Evolutionary conservation across 768 basidiomycete genomes (phyloP), one percentile per base, ranked within the genome.

Genomic region (Leccinum broughii): DNA sequence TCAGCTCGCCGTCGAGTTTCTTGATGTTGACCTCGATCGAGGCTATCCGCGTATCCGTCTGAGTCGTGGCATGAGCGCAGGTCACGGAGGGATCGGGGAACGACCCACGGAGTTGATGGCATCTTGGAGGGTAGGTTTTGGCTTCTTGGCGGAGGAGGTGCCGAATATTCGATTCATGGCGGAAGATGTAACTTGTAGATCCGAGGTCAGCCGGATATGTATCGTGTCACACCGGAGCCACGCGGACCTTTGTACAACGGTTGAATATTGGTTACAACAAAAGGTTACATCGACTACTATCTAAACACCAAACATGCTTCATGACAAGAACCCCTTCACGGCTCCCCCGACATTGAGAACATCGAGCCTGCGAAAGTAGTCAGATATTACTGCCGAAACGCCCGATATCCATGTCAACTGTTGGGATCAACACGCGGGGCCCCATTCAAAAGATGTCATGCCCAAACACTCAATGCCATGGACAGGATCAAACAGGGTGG

Each of bases 21-120:
- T 89, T 90, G 66, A 99, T 80, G 80, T 98, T 99, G 72, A 98
- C 95, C 73, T 99, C 95, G 63, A 97, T 91, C 13, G 90, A 87
- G 28, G 87, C 86, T 73, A 93, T 83, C 56, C 95, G 87, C 1
- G 84, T 74, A 72, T 98, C 95, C 72, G 94, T 97, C 95, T 97
- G 63, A 6, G 7, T 50, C 35, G 44, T 35, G 44, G 10, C 51
- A 54, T 65, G 37, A 49, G 49, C 6, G 51, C 30, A 3, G 50
- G 49, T 15, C 26, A 11, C 0, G 8, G 6, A 26, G 24, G 26
- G 51, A 24, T n/a, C 13, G 6, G 13, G 30, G 34, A 15, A 35
- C 24, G 62, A 77, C 86, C 72, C 66, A 93, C 91, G 62, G 93
- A 87, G 55, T 84, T 77, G 72, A 99, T 97, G n/a, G 96, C 96